Conservation (phyloP, 2,329 filamentous ascomycete genomes). For the Neobulgaria alba region DNA sequence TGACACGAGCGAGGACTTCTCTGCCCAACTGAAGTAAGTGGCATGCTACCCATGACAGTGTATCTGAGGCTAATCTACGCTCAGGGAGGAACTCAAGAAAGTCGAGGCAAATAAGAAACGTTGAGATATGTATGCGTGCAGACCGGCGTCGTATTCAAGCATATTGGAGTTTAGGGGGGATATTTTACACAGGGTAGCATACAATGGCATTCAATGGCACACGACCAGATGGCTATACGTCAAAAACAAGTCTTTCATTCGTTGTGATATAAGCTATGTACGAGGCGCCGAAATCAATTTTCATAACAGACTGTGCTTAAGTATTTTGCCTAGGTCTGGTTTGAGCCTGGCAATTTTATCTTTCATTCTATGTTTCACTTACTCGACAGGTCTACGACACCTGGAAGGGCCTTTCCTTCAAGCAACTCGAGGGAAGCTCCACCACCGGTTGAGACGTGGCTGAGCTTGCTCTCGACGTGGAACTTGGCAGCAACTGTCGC, state of each 20-base stretch:
- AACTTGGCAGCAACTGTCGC: constrained; percentile 98
- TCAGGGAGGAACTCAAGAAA: constrained; percentile 87
- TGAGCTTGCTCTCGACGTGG: constrained; percentile 89
- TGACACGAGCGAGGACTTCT: constrained; percentile 94
- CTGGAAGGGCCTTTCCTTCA: constrained; percentile 95
- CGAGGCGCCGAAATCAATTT: constrained; percentile 15
- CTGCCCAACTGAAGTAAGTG: constrained; percentile 80
- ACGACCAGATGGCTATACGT: not conserved
- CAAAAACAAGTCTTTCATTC: not conserved
- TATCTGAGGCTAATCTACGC: not conserved
- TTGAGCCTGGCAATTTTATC: constrained; percentile 18
- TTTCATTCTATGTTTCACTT: constrained; percentile 40
- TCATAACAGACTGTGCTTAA: constrained; percentile 25
- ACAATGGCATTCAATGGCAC: constrained; percentile 18
- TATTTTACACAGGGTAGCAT: constrained; percentile 13
- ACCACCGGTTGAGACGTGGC: constrained; percentile 95
- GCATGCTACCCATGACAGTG: not conserved
- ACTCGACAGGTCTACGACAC: constrained; percentile 83
- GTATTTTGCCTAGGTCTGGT: constrained; percentile 24
- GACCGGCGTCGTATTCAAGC: constrained; percentile 23
- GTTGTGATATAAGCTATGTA: constrained; percentile 17
- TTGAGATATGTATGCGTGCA: constrained; percentile 30
- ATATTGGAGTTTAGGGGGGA: constrained; percentile 12
- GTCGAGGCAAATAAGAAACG: constrained; percentile 68
- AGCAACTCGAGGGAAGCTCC: constrained; percentile 92